Base-by-base conservation (phyloP, 169 alveolate species). In the Babesia divergens region DNA sequence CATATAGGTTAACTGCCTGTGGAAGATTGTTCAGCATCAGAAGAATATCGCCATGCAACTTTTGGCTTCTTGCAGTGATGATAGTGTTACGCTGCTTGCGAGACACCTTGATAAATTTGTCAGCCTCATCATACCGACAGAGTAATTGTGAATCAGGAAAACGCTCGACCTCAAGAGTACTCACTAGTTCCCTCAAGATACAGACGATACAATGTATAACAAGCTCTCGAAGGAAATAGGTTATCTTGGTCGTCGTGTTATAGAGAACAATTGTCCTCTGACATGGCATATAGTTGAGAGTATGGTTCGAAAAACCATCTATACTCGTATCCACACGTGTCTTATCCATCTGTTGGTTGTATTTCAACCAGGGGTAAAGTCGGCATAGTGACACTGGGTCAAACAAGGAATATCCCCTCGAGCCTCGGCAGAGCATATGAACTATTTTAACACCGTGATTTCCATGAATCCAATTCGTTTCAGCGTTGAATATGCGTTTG, bases 361-460 rank as follows among this genome's bases (percentile, higher is more conserved):
- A 62, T 24, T 62, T 62, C 28, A 62, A 34, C 72, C 72, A 62
- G 31, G 72, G 72, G 51, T 62, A 62, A 22, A 46, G 32, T 29
- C 49, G 59, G 13, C 72, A 52, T 2, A 62, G 32, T 29, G 28
- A 46, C 4, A 46, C 72, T 35, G 49, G 40, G 18, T 43, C 28
- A 32, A 62, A 62, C 37, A 62, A n/a, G 37, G 24, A 43, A 3
- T 46, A 44, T 7, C 72, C 72, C 4, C 32, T 8, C 16, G 72
- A 47, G n/a, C 52, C 14, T 3, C 56, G 46, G 40, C 72, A 62
- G 5, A 62, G 47, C 72, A 62, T 43, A 34, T 62, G 72, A 5
- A 62, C 72, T 14, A 62, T 18, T 5, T 58, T 31, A 13, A 24
- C 35, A 18, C 72, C 72, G 35, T 13, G 47, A 4, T 37, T 22